Conservation (phyloP, 2,329 filamentous ascomycete species). For the Hymenoscyphus repandus region DNA sequence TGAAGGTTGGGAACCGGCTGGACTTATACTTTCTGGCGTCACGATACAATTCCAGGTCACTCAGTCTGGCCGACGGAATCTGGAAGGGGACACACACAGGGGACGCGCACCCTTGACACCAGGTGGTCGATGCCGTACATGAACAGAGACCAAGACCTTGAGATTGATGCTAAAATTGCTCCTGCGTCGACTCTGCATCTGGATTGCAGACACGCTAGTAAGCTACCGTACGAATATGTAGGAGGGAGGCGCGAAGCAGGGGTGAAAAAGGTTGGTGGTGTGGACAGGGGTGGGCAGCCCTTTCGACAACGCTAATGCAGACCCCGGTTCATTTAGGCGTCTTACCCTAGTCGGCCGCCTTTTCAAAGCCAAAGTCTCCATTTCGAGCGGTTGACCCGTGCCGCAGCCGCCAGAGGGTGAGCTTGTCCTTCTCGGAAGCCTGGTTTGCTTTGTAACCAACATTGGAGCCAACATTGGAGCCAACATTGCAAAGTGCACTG, state of each 20-base stretch:
- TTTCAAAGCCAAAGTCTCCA: background rate
- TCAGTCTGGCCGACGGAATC: background rate
- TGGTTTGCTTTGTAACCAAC: background rate
- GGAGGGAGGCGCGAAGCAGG: background rate
- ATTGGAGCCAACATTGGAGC: no score
- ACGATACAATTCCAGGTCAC: background rate
- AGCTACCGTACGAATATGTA: background rate
- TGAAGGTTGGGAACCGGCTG: background rate
- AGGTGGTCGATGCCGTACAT: constrained; percentile 4
- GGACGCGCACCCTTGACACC: background rate
- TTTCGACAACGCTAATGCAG: no score
- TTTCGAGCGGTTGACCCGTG: background rate
- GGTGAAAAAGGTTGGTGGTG: no score
- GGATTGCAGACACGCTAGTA: background rate
- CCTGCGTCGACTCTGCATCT: constrained; percentile 1
- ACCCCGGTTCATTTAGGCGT: no score
- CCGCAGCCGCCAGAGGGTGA: background rate
- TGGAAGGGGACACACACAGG: background rate
- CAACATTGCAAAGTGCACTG: no score
- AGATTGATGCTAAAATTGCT: constrained; percentile 16
- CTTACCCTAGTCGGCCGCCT: no score
- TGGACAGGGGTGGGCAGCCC: no score
- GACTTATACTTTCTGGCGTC: constrained; percentile 6
- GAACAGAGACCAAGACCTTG: background rate
- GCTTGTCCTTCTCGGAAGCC: no score